These are phyloP conservation scores for Skeletonema marinoi DNA, from an alignment of 108 stramenopile species.

Conservation along the genomic window DNA sequence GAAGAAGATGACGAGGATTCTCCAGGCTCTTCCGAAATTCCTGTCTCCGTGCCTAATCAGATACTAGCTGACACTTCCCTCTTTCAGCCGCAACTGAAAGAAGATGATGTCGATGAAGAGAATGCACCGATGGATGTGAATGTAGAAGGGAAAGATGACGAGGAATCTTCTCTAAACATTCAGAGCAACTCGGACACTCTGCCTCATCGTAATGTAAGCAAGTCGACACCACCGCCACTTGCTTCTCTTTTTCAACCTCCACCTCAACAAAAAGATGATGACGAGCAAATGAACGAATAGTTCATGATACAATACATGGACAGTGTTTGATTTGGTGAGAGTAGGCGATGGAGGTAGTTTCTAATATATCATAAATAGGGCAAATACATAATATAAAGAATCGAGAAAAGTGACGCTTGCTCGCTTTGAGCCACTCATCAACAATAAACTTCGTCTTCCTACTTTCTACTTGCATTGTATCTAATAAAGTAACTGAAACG, in stretches of 20 bases:
- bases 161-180: background rate
- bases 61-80: background rate
- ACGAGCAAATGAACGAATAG: background rate
- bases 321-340: background rate
- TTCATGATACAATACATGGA: background rate
- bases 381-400: no score
- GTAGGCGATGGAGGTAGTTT: background rate
- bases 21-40: background rate
- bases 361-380: no score
- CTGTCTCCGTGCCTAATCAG: background rate
- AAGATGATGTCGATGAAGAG: background rate
- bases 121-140: background rate
- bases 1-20: background rate
- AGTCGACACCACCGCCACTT: background rate
- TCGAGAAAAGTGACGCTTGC: no score
- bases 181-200: background rate
- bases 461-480: no score
- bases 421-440: no score
- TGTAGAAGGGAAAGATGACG: background rate
- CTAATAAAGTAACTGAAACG: no score
- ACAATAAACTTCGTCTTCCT: no score
- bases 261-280: background rate
- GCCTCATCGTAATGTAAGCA: background rate
- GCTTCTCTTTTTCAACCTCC: background rate
- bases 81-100: background rate